Base-by-base conservation (phyloP, 139 green algal species). In the Mychonastes homosphaera region DNA sequence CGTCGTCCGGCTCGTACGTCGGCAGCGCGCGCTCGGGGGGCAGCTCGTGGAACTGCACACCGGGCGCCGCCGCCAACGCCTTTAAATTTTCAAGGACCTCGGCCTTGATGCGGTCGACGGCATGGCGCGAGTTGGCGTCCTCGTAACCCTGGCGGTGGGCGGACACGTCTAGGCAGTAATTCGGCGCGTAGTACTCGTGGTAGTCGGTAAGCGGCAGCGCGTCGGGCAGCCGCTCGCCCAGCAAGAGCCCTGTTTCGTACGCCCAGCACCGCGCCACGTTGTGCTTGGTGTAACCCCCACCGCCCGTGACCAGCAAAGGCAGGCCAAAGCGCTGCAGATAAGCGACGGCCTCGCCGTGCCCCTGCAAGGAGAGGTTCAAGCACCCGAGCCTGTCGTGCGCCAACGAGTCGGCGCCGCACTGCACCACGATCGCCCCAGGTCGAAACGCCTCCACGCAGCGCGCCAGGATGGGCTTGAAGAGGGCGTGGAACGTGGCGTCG, bases 201-300 rank as follows among this genome's bases (percentile, higher is more conserved):
- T 95, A 98, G 21, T 91, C 82, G 50, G 84, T 91, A 15, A 68
- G 56, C 0, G 91, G 91, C 57, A 97, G 64, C 43, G 82, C 43
- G 44, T 97, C 80, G 1, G 64, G 53, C 29, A 83, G 47, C 29
- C 80, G 40, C 35, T 62, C 66, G 71, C 79, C 79, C 8, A 86
- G 59, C 44, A 93, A 75, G 43, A 79, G 67, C 21, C 78, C 82
- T 2, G 94, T 97, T 79, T 99, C 93, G 53, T 88, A 92, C 2
- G 89, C 83, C 93, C 93, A 99, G 72, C 91, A 98, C 49, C 91
- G 71, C 12, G 91, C 86, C 46, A 98, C 92, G 59, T 95, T 97
- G 38, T 81, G 80, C 63, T 96, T 97, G 15, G 85, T 96, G 79
- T 98, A 98, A 10, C 92, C 92, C 3, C 92, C 92, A 64, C 73